Evolutionary conservation across 1,139 yeast genomes (phyloP), one percentile per base, ranked within the genome.

Genomic region (Candida tunisiensis): DNA sequence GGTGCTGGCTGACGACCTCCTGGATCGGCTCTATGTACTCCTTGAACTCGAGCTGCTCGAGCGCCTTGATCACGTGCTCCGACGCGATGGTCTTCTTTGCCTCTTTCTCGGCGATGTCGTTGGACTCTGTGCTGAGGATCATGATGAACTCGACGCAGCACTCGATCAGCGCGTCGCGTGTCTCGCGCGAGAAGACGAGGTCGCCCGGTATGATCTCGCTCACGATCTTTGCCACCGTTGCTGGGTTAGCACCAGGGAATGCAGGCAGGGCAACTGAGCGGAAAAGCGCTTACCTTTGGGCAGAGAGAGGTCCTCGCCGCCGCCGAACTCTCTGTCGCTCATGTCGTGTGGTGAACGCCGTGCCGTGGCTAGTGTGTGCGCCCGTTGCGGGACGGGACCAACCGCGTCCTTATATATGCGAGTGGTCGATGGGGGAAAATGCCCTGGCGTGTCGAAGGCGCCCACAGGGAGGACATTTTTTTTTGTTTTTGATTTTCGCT

Each of bases 51-150:
- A 88, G 61, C 42, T 80, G 93, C 37, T 72, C 75, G 28, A 88
- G 60, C 1, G 98, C 96, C 46, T 75, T 78, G 34, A 88, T 68
- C 25, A 88, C 96, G 50, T 88, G 99, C 47, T 88, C 98, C 2
- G 93, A 77, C 1, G 95, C 93, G 29, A 88, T 88, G 6, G 99
- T 88, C 53, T 88, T 91, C 52, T 88, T 88, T 28, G 93, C 75
- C 47, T 88, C 98, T 43, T 78, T 78, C 45, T 88, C 98, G 1
- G 98, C 96, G 39, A 88, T 82, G 38, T 91, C 98, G 45, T 91
- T 85, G 34, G 91, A 78, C 52, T 83, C 93, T 3, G 93, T 79
- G 8, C 94, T 78, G 28, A 88, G 59, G 37, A 88, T 82, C 92
- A 88, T 88, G 34, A 91, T 77, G 47, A 88, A 88, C 52, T 83